Evolutionary conservation across 331 rosid genomes (phyloP).

Genomic region (Erythrophleum ivorense): DNA sequence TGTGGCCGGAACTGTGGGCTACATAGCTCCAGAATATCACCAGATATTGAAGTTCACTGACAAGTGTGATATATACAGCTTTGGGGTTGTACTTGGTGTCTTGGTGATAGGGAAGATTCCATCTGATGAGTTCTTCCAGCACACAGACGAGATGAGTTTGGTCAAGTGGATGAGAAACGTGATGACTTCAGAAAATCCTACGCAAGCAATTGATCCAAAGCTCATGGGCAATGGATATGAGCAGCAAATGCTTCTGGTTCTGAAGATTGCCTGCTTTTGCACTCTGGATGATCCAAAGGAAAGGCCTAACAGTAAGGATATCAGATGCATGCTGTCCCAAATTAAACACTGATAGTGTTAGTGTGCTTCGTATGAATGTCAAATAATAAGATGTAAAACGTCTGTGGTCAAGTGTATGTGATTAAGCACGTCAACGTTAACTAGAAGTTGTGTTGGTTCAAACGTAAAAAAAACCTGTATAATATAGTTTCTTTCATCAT

Average conservation of each 20-base stretch:
- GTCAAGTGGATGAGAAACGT: conserved; percentile 82
- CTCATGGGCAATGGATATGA: conserved; percentile 74
- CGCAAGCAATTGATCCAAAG: conserved; percentile 59
- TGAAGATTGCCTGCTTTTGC: conserved; percentile 92
- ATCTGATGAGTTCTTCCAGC: conserved; percentile 71
- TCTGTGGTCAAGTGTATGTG: not conserved
- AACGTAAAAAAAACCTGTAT: not conserved
- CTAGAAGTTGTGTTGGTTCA: conserved; percentile 14
- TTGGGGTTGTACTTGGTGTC: conserved; percentile 81
- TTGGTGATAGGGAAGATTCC: conserved; percentile 85
- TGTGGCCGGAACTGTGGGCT: conserved; percentile 85
- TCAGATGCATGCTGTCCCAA: conserved; percentile 79
- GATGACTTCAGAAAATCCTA: conserved; percentile 69
- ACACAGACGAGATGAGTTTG: conserved; percentile 72
- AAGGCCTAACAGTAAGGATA: conserved; percentile 90
- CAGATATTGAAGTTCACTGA: conserved; percentile 87
- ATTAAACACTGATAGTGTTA: conserved; percentile 55
- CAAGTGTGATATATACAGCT: conserved; percentile 88
- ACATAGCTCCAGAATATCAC: conserved; percentile 91
- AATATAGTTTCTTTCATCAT: conserved; percentile 29
- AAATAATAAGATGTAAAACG: conserved; percentile 9
- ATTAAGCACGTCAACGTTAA: not conserved
- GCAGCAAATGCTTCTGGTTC: conserved; percentile 88
- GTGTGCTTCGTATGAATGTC: not conserved
- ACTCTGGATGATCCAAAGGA: conserved; percentile 80